A percentile compares a stretch with the other conserved stretches of the same genome.
Conservation (phyloP, 73 alveolate species). For the Paramecium caudatum region DNA sequence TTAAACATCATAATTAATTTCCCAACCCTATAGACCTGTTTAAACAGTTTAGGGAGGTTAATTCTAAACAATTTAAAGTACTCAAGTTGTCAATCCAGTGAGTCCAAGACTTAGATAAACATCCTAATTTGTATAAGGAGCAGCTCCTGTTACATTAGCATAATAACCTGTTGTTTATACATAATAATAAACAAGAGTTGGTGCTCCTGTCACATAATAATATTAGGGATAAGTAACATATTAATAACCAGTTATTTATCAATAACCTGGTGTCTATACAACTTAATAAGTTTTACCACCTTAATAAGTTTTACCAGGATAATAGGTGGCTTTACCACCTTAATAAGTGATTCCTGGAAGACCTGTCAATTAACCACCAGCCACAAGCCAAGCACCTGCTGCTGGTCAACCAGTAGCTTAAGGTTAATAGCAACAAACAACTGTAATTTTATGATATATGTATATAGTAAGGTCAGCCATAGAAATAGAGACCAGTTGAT, state of each 20-base stretch:
- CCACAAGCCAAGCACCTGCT: too few relatives aligned
- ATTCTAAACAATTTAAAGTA: too few relatives aligned
- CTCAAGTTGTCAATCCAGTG: too few relatives aligned
- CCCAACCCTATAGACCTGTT: neutral
- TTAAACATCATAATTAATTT: neutral
- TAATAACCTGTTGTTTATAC: neutral
- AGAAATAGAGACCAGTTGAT: neutral
- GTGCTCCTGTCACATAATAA: slow-evolving; percentile 24
- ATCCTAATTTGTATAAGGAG: neutral
- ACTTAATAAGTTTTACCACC: too few relatives aligned
- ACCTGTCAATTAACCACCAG: too few relatives aligned
- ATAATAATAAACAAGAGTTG: slow-evolving; percentile 37
- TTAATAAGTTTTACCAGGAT: too few relatives aligned
- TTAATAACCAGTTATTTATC: neutral
- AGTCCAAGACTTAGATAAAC: slow-evolving; percentile 25
- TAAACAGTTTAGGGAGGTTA: neutral
- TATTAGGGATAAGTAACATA: neutral
- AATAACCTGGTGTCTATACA: too few relatives aligned
- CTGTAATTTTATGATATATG: neutral
- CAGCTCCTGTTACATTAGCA: neutral
- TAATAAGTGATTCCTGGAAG: too few relatives aligned
- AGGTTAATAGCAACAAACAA: neutral
- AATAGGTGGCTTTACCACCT: too few relatives aligned
- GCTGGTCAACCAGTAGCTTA: too few relatives aligned
- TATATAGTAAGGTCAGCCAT: neutral